Evolutionary conservation across 2,329 filamentous ascomycete genomes (phyloP), one percentile per base, ranked within the genome.

Genomic region (Colletotrichum nymphaeae): DNA sequence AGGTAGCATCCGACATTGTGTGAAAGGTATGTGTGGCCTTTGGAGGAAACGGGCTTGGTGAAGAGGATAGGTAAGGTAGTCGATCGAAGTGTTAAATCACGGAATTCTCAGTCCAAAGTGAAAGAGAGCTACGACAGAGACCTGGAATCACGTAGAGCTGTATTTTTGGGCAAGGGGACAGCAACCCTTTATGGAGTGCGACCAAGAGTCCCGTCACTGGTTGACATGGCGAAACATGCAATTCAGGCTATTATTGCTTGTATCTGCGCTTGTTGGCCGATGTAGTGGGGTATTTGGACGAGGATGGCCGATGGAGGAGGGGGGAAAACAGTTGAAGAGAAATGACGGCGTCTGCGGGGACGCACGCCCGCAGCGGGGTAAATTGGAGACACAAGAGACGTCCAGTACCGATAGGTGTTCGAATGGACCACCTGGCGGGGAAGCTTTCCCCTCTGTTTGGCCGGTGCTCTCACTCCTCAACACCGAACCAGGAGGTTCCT

Each of bases 1-100:
- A 89, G 56, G 88, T 81, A 49, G 87, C 84, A 80, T 88, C 81
- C 53, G 85, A 76, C 85, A 87, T 88, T 75, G 59, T 66, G 35
- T 7, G 37, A 42, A 49, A 30, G 30, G 49, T 30, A 63, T 58
- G n/a, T 22, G 49, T 24, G 56, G 28, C n/a, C 42, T 24, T 5
- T 42, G 42, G 46, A 16, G 12, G 53, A 9, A 52, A 19, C 14
- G 28, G 12, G 8, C 26, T 24, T 24, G 30, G 24, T 30, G 12
- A 49, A 53, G 12, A 16, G 6, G 37, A n/a, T 52, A n/a, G 52
- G 14, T 52, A n/a, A n/a, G 52, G 14, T 57, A n/a, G 6, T 32
- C 37, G n/a, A 22, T 22, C 8, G 11, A 52, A 46, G n/a, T 5
- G n/a, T 64, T 26, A 30, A 26, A 14, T 35, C 30, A 64, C 49